These are phyloP conservation scores for Coemansia sp. DNA, from an alignment of 192 early-diverging fungal species.

Conservation along the genomic window DNA sequence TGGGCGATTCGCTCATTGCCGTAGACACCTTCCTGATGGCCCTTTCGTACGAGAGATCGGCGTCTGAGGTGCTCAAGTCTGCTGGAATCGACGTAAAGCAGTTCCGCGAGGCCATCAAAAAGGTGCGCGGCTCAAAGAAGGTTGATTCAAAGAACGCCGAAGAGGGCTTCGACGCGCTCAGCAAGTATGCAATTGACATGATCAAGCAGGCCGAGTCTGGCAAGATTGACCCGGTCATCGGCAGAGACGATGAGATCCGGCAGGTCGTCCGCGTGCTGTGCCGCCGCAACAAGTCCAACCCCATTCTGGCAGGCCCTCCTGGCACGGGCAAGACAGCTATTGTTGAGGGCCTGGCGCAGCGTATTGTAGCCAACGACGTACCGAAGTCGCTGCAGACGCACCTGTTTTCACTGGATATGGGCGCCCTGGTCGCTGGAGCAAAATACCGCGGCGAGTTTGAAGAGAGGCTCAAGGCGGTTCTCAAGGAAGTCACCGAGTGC, in stretches of 20 bases:
- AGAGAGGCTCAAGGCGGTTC: slow-evolving; percentile 91
- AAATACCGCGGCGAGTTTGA: slow-evolving; percentile 99
- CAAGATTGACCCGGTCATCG: slow-evolving; percentile 96
- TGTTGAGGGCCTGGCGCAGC: slow-evolving; percentile 92
- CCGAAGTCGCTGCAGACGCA: slow-evolving; percentile 77
- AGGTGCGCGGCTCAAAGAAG: slow-evolving; percentile 74
- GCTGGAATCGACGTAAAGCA: slow-evolving; percentile 67
- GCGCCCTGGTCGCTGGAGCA: slow-evolving; percentile 85
- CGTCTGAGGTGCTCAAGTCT: slow-evolving; percentile 57
- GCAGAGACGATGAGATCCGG: slow-evolving; percentile 94
- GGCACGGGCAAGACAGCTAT: slow-evolving; percentile 76
- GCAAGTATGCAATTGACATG: slow-evolving; percentile 93
- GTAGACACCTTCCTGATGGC: slow-evolving; percentile 90
- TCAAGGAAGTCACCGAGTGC: slow-evolving; percentile 92
- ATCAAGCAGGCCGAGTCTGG: slow-evolving; percentile 75
- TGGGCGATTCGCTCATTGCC: slow-evolving; percentile 85
- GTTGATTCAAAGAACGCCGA: slow-evolving; percentile 87
- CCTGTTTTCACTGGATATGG: slow-evolving; percentile 95
- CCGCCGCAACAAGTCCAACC: slow-evolving; percentile 88
- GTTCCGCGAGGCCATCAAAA: slow-evolving; percentile 69
- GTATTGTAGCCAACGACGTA: slow-evolving; percentile 91
- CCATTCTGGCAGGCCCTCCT: slow-evolving; percentile 80
- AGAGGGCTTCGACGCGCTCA: slow-evolving; percentile 83
- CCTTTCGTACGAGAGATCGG: slow-evolving; percentile 65
- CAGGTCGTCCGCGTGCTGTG: slow-evolving; percentile 91